These are phyloP conservation scores for Durio zibethinus DNA, from an alignment of 345 rosid species.

Conservation along the genomic window DNA sequence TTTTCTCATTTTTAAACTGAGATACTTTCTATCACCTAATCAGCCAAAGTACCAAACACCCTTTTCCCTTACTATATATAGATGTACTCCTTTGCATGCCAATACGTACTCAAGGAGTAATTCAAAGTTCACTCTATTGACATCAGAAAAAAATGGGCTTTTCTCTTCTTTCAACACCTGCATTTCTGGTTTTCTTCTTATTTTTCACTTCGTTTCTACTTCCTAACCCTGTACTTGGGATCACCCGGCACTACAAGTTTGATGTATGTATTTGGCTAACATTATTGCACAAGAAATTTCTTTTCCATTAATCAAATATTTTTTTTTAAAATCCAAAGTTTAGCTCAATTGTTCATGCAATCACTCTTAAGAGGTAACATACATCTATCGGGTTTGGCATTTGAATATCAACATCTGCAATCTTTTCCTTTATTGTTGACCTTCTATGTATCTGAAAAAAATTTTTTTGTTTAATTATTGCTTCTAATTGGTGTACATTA, in stretches of 20 bases:
- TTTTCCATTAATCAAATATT: neutral
- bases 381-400: too few species aligned
- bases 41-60: constrained; percentile 26
- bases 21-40: constrained; percentile 21
- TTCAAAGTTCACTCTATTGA: neutral
- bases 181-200: constrained; percentile 23
- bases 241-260: constrained; percentile 70
- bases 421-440: too few species aligned
- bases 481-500: neutral
- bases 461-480: neutral
- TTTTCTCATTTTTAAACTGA: neutral
- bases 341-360: too few species aligned
- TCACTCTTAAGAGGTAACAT: too few species aligned
- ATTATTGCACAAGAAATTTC: neutral
- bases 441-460: too few species aligned
- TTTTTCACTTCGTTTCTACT: constrained; percentile 22
- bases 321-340: too few species aligned
- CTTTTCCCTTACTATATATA: constrained; percentile 32
- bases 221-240: constrained; percentile 41
- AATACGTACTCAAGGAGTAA: constrained; percentile 19
- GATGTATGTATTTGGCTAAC: constrained; percentile 40
- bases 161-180: constrained; percentile 29
- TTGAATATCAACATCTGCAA: too few species aligned
- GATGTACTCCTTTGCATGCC: constrained; percentile 8
- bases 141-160: constrained; percentile 23